Percentiles rank a stretch among this genome's conserved stretches.
phyloP scores from a whole-genome alignment of 164 flowering plant species.

The Brasenia schreberi region DNA sequence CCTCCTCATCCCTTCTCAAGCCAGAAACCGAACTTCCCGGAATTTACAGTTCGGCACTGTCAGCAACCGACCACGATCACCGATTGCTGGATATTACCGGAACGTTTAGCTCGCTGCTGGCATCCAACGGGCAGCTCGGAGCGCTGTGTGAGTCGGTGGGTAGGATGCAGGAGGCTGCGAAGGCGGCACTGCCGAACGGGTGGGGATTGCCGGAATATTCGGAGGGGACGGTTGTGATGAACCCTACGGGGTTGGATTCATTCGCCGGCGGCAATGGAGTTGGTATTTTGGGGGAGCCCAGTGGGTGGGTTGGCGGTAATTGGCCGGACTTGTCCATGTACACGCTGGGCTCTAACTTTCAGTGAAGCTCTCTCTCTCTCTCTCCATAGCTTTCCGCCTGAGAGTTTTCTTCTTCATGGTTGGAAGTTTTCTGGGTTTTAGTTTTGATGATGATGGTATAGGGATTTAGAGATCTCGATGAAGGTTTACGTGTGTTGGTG shows the following conservation, averaged over 20 bases:
- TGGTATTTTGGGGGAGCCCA: conserved; percentile 23
- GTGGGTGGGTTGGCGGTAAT: conserved; percentile 25
- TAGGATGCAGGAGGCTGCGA: neutral
- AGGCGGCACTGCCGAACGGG: conserved; percentile 5
- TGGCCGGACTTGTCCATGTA: conserved; percentile 76
- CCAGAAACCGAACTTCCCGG: conserved; percentile 4
- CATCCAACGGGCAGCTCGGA: conserved; percentile 24
- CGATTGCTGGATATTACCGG: conserved; percentile 22
- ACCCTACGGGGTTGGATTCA: conserved; percentile 5
- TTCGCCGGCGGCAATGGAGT: conserved; percentile 19
- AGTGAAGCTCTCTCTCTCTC: conserved; percentile 5
- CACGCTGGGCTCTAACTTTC: conserved; percentile 53
- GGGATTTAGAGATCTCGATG: neutral
- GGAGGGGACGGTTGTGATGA: conserved; percentile 8
- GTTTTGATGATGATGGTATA: no score
- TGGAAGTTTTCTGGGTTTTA: no score
- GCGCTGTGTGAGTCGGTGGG: conserved; percentile 21
- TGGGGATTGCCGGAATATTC: conserved; percentile 14
- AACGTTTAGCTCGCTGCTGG: conserved; percentile 25
- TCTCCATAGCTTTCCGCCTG: neutral
- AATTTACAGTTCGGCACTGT: conserved; percentile 4
- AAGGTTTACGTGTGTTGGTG: neutral
- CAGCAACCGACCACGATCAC: conserved; percentile 18
- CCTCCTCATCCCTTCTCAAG: conserved; percentile 6
- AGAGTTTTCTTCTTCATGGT: neutral